A percentile compares a stretch with the other conserved stretches of the same genome.
Conservation (phyloP, 306 rosid species). For the Quercus gilva region DNA sequence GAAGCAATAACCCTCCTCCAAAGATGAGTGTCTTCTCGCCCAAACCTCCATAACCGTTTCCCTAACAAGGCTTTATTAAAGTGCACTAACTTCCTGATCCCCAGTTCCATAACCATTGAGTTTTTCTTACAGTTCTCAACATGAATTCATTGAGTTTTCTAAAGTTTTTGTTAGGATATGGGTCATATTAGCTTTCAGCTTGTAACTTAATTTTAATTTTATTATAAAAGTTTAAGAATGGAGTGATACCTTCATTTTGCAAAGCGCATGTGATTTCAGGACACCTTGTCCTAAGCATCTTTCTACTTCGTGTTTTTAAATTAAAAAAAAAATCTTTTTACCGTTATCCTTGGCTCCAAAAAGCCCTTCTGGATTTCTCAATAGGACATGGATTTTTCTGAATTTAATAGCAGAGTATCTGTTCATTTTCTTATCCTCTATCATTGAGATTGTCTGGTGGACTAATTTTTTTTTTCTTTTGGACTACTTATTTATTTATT, state of each 20-base stretch:
- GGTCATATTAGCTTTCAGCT: neutral
- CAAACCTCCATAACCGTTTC: too few relatives aligned
- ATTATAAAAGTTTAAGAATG: neutral
- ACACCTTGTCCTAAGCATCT: neutral
- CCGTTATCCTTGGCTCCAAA: neutral
- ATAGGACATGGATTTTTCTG: neutral
- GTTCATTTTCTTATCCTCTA: neutral
- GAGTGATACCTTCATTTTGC: too few relatives aligned
- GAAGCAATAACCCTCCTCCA: too few relatives aligned
- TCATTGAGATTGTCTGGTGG: neutral
- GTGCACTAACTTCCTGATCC: too few relatives aligned
- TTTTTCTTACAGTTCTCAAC: neutral
- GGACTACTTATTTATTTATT: neutral
- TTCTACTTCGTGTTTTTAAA: neutral
- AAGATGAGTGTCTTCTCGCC: too few relatives aligned
- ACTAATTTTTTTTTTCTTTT: neutral
- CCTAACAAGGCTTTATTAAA: too few relatives aligned
- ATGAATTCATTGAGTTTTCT: neutral
- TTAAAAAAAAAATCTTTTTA: neutral
- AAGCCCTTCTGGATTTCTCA: neutral
- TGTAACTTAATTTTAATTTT: neutral
- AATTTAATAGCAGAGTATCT: neutral
- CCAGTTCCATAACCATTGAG: too few relatives aligned
- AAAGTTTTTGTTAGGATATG: neutral
- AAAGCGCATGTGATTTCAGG: neutral